phyloP scores from a whole-genome alignment of 805 yeast genomes.

The Lachancea sp. region DNA sequence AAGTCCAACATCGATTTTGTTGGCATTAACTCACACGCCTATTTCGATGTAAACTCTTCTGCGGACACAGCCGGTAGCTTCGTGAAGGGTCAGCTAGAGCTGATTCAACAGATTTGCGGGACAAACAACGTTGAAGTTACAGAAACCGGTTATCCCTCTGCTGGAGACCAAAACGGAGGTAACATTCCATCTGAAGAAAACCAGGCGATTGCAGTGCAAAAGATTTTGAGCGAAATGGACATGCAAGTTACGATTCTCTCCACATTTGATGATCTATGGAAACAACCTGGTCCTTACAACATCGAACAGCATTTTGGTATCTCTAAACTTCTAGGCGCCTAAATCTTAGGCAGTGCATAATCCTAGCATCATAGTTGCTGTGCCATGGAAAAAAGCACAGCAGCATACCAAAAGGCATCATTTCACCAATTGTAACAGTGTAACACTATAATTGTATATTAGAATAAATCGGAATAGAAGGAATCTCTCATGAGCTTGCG shows the following conservation, averaged over 20 bases:
- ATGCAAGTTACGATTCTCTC: slow-evolving; percentile 66
- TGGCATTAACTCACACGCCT: slow-evolving; percentile 83
- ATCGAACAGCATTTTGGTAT: slow-evolving; percentile 86
- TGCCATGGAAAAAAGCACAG: not conserved
- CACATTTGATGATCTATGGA: slow-evolving; percentile 84
- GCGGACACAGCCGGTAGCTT: slow-evolving; percentile 70
- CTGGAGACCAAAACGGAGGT: slow-evolving; percentile 63
- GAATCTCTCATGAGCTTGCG: slow-evolving; percentile 6
- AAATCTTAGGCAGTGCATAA: not conserved
- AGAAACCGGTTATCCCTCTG: slow-evolving; percentile 86
- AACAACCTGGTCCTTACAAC: slow-evolving; percentile 71
- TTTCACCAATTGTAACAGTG: slow-evolving; percentile 2
- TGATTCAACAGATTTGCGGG: slow-evolving; percentile 51
- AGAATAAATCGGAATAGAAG: not conserved
- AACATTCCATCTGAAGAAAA: slow-evolving; percentile 67
- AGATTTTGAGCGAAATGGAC: slow-evolving; percentile 53
- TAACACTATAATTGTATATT: slow-evolving; percentile 5
- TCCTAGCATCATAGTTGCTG: not conserved
- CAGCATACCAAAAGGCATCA: not conserved
- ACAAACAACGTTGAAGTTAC: slow-evolving; percentile 54
- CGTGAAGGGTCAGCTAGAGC: slow-evolving; percentile 52
- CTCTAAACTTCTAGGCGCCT: slow-evolving; percentile 29
- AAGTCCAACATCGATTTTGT: slow-evolving; percentile 68
- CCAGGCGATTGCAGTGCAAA: slow-evolving; percentile 61
- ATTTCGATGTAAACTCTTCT: slow-evolving; percentile 56